These are phyloP conservation scores for Dryas alaskensis DNA, from an alignment of 306 rosid genomes.

Conservation along the genomic window DNA sequence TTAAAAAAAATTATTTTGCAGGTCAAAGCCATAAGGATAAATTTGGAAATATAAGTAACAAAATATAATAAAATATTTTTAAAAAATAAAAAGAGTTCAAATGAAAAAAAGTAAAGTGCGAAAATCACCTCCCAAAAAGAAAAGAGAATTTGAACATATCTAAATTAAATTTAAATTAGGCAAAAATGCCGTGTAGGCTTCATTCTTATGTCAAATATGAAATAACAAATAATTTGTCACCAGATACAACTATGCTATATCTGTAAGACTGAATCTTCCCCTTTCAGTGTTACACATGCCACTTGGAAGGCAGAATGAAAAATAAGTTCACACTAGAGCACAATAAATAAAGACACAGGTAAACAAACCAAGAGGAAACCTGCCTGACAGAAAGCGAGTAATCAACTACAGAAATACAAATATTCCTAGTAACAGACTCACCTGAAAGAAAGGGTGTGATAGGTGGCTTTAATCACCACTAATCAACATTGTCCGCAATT, in stretches of 20 bases:
- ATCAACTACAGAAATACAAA: neutral
- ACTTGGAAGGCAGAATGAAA: neutral
- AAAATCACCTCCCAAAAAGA: too few species aligned
- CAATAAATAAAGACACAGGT: neutral
- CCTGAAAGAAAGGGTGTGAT: neutral
- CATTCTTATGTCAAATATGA: neutral
- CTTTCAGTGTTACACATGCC: neutral
- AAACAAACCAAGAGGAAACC: neutral
- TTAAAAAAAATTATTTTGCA: too few species aligned
- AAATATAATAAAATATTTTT: too few species aligned
- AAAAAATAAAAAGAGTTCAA: too few species aligned
- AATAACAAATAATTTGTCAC: neutral
- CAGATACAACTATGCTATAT: neutral
- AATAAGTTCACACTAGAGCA: neutral
- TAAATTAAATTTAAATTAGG: neutral
- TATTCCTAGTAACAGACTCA: neutral
- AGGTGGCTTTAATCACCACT: slow-evolving; percentile 22
- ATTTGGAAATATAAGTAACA: too few species aligned
- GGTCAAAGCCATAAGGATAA: too few species aligned
- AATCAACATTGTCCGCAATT: slow-evolving; percentile 23
- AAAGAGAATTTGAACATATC: neutral
- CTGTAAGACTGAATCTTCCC: neutral
- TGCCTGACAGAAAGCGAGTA: neutral
- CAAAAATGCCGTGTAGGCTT: neutral
- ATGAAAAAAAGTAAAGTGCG: too few species aligned